phyloP scores from a whole-genome alignment of 2,329 filamentous ascomycete species.

The Cordyceps tenuipes region DNA sequence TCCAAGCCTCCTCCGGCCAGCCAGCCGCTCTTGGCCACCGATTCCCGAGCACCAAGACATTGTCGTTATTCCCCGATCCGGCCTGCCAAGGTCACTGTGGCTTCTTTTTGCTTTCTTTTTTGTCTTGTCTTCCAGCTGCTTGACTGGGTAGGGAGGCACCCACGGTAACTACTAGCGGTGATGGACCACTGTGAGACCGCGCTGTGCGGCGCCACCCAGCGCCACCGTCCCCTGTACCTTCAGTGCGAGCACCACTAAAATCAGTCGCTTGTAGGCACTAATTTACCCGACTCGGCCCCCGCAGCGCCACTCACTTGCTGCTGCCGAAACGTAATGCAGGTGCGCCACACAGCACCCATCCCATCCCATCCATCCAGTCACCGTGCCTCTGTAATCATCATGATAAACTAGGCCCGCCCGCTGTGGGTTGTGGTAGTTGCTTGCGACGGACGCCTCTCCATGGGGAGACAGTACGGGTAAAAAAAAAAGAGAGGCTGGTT shows the following conservation, averaged over 20 bases:
- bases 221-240: neutral
- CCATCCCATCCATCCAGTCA: neutral
- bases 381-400: neutral
- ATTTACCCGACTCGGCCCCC: too few relatives aligned
- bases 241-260: neutral
- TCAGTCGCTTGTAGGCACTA: neutral
- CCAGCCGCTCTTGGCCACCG: slow-evolving; percentile 1
- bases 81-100: slow-evolving; percentile 1
- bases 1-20: neutral
- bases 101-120: neutral
- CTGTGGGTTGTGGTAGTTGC: slow-evolving; percentile 1
- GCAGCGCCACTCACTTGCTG: neutral
- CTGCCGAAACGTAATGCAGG: neutral
- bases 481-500: neutral
- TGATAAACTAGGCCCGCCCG: neutral
- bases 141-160: too few relatives aligned
- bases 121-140: too few relatives aligned
- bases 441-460: neutral
- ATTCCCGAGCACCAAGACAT: neutral
- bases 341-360: slow-evolving; percentile 4
- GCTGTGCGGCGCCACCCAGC: neutral
- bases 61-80: slow-evolving; percentile 2
- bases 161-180: too few relatives aligned
- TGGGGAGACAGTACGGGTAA: too few relatives aligned
- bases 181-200: too few relatives aligned